These are phyloP conservation scores for Cydonia oblonga DNA, from an alignment of 331 rosid genomes.

Conservation along the genomic window DNA sequence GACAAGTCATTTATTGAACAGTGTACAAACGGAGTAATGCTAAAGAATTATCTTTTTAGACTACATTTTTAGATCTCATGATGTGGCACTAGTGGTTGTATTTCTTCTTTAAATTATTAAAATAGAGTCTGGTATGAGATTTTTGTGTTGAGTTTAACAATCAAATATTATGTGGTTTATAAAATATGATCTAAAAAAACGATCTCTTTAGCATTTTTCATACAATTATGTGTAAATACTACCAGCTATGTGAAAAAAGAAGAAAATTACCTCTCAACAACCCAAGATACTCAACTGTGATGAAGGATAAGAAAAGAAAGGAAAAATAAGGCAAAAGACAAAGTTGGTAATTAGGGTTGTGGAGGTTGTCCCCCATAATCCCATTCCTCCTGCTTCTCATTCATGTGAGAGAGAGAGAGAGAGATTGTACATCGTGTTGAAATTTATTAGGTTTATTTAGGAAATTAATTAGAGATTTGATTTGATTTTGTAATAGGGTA, in stretches of 20 bases:
- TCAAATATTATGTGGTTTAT: too few relatives aligned
- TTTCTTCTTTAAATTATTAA: too few relatives aligned
- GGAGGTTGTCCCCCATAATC: constrained; percentile 24
- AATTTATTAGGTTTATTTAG: too few relatives aligned
- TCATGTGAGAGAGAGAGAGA: neutral
- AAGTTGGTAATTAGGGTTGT: constrained; percentile 23
- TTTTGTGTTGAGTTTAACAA: too few relatives aligned
- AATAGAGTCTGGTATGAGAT: rapidly evolving
- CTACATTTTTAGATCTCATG: too few relatives aligned
- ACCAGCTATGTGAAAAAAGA: neutral
- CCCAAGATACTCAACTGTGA: neutral
- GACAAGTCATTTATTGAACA: constrained; percentile 23
- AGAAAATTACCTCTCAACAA: neutral
- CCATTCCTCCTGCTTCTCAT: constrained; percentile 1
- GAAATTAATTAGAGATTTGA: too few relatives aligned
- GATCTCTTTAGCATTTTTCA: too few relatives aligned
- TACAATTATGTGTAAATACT: neutral
- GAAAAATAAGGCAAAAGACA: constrained; percentile 14
- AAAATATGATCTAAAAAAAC: too few relatives aligned
- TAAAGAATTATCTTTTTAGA: too few relatives aligned
- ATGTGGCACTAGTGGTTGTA: too few relatives aligned
- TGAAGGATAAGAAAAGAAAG: neutral
- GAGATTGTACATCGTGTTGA: neutral
- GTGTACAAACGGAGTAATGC: neutral
- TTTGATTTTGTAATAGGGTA: too few relatives aligned